These are phyloP conservation scores for Penicillium cataractarum DNA, from an alignment of 495 filamentous ascomycete genomes.

Conservation along the genomic window DNA sequence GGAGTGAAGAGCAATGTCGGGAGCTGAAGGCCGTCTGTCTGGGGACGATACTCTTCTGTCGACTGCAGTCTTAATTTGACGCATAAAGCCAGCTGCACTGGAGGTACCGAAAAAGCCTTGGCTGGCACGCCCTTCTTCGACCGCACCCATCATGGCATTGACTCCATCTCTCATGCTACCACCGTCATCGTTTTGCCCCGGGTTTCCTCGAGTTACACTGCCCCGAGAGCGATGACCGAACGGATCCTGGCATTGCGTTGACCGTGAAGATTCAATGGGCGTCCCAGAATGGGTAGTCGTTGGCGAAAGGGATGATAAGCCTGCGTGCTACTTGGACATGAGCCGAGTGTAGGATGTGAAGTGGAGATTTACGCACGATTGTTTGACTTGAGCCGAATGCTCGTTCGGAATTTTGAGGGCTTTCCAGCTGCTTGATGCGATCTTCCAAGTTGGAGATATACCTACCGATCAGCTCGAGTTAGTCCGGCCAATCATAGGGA, in stretches of 20 bases:
- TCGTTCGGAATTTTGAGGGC: slow-evolving; percentile 9
- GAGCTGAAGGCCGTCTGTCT: slow-evolving; percentile 19
- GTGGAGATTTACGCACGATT: slow-evolving; percentile 15
- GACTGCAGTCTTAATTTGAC: slow-evolving; percentile 41
- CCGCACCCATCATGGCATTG: slow-evolving; percentile 45
- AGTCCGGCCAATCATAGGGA: neutral
- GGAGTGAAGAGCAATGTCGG: slow-evolving; percentile 16
- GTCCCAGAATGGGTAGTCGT: neutral
- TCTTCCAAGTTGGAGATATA: slow-evolving; percentile 35
- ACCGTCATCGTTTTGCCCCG: neutral
- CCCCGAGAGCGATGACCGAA: neutral
- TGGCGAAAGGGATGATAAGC: slow-evolving; percentile 10
- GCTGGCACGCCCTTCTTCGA: slow-evolving; percentile 38
- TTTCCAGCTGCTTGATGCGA: slow-evolving; percentile 37
- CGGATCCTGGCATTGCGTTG: neutral
- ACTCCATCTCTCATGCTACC: slow-evolving; percentile 27
- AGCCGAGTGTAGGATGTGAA: neutral
- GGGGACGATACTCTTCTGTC: slow-evolving; percentile 35
- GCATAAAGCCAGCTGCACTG: slow-evolving; percentile 44
- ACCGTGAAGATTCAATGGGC: neutral
- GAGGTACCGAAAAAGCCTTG: slow-evolving; percentile 45
- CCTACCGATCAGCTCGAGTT: slow-evolving; percentile 8
- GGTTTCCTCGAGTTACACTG: neutral
- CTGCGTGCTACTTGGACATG: neutral
- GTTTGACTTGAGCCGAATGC: slow-evolving; percentile 13